Base-by-base conservation (phyloP, 176 grass and related monocot species). In the Hsuehochloa calcarea region DNA sequence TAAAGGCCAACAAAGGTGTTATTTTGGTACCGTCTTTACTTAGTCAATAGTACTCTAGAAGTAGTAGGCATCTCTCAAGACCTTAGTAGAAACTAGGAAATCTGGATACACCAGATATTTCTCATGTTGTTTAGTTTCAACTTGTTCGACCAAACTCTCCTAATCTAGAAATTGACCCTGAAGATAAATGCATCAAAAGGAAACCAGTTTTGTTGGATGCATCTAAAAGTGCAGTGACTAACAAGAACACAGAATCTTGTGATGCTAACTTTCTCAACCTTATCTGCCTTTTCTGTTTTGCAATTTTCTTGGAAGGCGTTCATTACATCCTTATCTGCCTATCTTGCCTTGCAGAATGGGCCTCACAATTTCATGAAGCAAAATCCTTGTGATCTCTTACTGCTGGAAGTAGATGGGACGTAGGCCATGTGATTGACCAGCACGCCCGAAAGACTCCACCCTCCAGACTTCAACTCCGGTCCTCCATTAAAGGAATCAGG, bases 241-340 rank as follows among this genome's bases (percentile, higher is more conserved):
- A 47, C 37, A 81, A 67, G 37, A 73, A 56, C 38, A 77, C 39
- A 79, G 60, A 66, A 79, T 25, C 59, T 38, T 67, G 87, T 80
- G 76, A 80, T 10, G 38, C 61, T 59, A 59, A n/a, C 37, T 79
- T 55, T 70, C 84, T 83, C 73, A 60, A 79, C 62, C 47, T 56
- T 82, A 70, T 72, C 84, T 10, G 31, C 2, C 14, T 3, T 58
- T 68, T 22, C 17, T 60, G 50, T 20, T 13, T 38, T 5, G 61
- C 71, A 69, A 76, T 77, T 76, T 67, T 73, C 74, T 87, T 87
- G 84, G 67, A 79, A 47, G 51, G 68, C 61, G 80, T 84, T 80
- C 69, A 64, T 80, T 43, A 63, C 89, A 80, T 84, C 89, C 85
- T 84, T 80, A 87, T 90, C 89, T 10, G 65, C 44, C 59, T 69